Evolutionary conservation across 192 early-diverging fungal genomes (phyloP), one percentile per base, ranked within the genome.

Genomic region (Mortierella antarctica): DNA sequence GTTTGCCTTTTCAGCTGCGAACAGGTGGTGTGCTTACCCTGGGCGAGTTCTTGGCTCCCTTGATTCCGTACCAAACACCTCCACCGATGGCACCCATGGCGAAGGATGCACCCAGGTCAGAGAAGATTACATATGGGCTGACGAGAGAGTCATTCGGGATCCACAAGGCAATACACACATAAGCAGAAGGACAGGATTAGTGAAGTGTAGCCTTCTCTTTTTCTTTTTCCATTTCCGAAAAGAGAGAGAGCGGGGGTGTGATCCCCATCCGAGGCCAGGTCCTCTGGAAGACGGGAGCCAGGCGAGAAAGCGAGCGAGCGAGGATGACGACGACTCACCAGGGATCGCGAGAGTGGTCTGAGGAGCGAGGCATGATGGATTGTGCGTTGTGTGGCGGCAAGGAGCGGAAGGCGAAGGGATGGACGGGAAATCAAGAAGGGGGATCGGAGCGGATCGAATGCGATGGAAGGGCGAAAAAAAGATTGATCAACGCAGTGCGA

Each of bases 31-130:
- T 46, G 74, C 78, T 84, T 88, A 90, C 93, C 65, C 92, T 93
- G 50, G 98, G 98, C 44, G 97, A 97, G 87, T 99, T 97, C 81
- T 96, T 95, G 83, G 96, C 97, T 21, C 98, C 98, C 78, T 99
- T 98, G 86, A 98, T 96, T 69, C 92, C 94, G 86, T 99, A 95
- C 95, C 95, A 98, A 61, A 97, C 90, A 77, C 95, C 93, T 59
- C 97, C 96, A 73, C 96, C 96, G 53, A 99, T 91, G 21, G 95
- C 94, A 56, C 98, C 98, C 95, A 99, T 96, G 67, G 92, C 93
- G 82, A 99, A 99, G 18, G 94, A 93, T 66, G 88, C 93, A 52
- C 94, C 94, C 49, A 89, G 85, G 73, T 95, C 94, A 83, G 93
- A 93, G 65, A 95, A 89, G 74, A 95, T 94, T 41, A 94, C 93